Conservation (phyloP, 345 rosid genomes). For the Viola odorata region DNA sequence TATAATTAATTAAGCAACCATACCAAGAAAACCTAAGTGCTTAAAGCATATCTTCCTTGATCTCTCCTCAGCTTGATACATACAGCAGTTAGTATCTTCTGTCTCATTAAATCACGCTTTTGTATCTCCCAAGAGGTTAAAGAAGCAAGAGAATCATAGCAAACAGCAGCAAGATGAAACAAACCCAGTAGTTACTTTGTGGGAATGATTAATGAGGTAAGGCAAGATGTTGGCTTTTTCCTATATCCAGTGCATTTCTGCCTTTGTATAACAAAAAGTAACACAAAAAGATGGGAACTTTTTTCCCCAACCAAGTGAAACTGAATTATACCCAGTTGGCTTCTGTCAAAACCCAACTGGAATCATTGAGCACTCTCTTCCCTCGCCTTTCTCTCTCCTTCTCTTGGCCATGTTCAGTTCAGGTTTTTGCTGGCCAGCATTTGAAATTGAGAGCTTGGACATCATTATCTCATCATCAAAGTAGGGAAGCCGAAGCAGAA, state of each 20-base stretch:
- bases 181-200: constrained; percentile 35
- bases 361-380: constrained; percentile 37
- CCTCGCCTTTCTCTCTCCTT: constrained; percentile 6
- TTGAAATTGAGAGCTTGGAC: constrained; percentile 32
- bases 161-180: constrained; percentile 38
- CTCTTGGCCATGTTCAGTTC: constrained; percentile 5
- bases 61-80: background rate
- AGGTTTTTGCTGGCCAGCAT: constrained; percentile 27
- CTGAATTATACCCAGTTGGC: constrained; percentile 35
- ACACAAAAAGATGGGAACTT: constrained; percentile 33
- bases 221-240: constrained; percentile 30
- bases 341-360: constrained; percentile 45
- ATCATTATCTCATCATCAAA: constrained; percentile 85
- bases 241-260: constrained; percentile 20
- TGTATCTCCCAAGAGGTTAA: background rate
- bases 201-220: constrained; percentile 50
- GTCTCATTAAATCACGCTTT: background rate
- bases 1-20: background rate
- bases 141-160: constrained; percentile 32
- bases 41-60: constrained; percentile 16
- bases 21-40: constrained; percentile 19
- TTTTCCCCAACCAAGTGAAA: constrained; percentile 22
- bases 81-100: background rate
- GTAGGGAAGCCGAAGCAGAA: constrained; percentile 42
- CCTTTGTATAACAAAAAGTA: constrained; percentile 29